Percentiles rank a stretch among this genome's conserved stretches.
Conservation (phyloP, 768 basidiomycete genomes). For the Termitomyces sp. region DNA sequence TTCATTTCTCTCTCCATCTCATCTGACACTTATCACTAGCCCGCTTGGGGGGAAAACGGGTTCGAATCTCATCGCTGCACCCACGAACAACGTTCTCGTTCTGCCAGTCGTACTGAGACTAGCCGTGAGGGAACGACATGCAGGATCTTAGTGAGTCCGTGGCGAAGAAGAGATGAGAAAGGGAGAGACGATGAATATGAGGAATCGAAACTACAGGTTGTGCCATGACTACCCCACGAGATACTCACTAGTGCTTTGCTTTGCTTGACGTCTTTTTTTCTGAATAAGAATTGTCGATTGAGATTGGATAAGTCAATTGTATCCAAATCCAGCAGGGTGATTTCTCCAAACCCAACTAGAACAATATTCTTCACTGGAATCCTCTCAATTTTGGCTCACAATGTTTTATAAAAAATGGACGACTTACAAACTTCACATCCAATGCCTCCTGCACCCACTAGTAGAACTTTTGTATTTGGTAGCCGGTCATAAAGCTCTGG, state of each 20-base stretch:
- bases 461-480: slow-evolving; percentile 62
- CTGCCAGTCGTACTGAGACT: neutral
- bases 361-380: slow-evolving; percentile 90
- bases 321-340: slow-evolving; percentile 92
- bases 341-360: slow-evolving; percentile 86
- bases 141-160: neutral
- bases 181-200: neutral
- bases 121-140: neutral
- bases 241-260: slow-evolving; percentile 81
- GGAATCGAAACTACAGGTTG: neutral
- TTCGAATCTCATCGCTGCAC: too few species aligned
- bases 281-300: slow-evolving; percentile 95
- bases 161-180: too few species aligned
- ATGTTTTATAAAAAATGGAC: neutral
- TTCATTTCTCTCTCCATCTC: neutral
- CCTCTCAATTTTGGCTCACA: neutral
- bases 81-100: neutral
- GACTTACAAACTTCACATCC: slow-evolving; percentile 89
- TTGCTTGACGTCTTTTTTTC: slow-evolving; percentile 95
- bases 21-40: neutral
- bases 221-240: neutral
- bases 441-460: slow-evolving; percentile 96
- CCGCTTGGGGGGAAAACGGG: neutral
- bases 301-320: slow-evolving; percentile 98
- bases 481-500: slow-evolving; percentile 59